phyloP scores from a whole-genome alignment of 2,329 filamentous ascomycete genomes.

The Neodidymelliopsis sp. region DNA sequence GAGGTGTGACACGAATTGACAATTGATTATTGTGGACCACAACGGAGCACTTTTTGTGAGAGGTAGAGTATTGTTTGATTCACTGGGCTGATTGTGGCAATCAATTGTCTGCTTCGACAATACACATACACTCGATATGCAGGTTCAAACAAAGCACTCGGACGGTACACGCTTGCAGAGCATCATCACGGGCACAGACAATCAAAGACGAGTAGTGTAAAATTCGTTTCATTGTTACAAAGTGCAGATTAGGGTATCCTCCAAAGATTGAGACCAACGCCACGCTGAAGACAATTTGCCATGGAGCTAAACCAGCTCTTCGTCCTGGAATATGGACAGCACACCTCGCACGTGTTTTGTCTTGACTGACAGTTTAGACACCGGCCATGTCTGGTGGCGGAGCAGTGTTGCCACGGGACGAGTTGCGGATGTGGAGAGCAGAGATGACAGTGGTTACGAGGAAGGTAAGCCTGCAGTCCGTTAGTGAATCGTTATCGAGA shows the following conservation, averaged over 20 bases:
- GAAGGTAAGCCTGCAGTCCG: slow-evolving; percentile 57
- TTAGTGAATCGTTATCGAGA: slow-evolving; percentile 19
- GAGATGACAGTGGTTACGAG: slow-evolving; percentile 59
- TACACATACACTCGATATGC: no score
- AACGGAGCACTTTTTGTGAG: no score
- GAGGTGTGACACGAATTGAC: neutral
- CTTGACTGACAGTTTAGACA: slow-evolving; percentile 33
- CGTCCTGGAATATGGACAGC: no score
- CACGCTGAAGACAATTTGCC: slow-evolving; percentile 11
- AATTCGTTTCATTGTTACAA: neutral
- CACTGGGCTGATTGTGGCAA: no score
- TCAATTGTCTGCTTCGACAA: no score
- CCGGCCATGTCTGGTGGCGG: slow-evolving; percentile 49
- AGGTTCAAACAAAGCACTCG: no score
- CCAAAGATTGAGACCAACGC: slow-evolving; percentile 3
- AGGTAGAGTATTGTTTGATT: no score
- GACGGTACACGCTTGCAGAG: no score
- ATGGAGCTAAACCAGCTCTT: neutral
- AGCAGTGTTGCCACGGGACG: slow-evolving; percentile 41
- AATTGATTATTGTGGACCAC: no score
- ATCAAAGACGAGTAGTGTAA: no score
- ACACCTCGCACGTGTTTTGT: neutral
- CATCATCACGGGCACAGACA: no score
- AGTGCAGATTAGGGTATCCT: neutral
- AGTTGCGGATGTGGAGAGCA: slow-evolving; percentile 56